phyloP scores from a whole-genome alignment of 352 stramenopile species.

The Phytophthora tentaculata region DNA sequence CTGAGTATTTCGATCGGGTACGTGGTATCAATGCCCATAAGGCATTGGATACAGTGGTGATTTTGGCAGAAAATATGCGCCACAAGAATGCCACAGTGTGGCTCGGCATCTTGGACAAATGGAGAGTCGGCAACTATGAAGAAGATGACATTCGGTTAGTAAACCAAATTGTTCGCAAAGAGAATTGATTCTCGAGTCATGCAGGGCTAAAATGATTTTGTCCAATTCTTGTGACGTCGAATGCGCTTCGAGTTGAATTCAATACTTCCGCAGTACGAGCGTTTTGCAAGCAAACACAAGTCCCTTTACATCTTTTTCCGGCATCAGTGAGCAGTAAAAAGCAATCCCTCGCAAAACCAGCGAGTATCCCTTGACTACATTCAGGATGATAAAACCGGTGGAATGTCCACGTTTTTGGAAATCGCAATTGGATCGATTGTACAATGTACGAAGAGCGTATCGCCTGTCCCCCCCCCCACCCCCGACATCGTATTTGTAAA shows the following conservation, averaged over 20 bases:
- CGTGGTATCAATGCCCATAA: constrained; percentile 1
- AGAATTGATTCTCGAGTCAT: no score
- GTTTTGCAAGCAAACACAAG: background rate
- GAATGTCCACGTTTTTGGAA: background rate
- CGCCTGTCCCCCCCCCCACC: no score
- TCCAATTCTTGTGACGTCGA: no score
- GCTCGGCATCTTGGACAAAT: background rate
- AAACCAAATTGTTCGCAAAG: no score
- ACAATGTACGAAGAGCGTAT: constrained; percentile 13
- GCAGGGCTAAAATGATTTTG: no score
- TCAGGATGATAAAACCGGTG: background rate
- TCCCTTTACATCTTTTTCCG: constrained; percentile 8
- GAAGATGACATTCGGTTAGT: no score
- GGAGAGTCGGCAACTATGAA: background rate
- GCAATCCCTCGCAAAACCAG: background rate
- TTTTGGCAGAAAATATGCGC: constrained; percentile 9
- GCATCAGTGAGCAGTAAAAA: background rate
- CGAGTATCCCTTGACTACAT: background rate
- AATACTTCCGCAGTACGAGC: background rate
- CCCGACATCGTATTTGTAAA: background rate
- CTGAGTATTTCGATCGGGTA: background rate
- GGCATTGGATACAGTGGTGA: constrained; percentile 6
- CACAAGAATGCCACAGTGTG: background rate
- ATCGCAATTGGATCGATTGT: background rate
- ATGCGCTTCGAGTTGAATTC: constrained; percentile 4